Evolutionary conservation across 1,284 basidiomycete species (phyloP).

Genomic region (Malassezia arunalokei): DNA sequence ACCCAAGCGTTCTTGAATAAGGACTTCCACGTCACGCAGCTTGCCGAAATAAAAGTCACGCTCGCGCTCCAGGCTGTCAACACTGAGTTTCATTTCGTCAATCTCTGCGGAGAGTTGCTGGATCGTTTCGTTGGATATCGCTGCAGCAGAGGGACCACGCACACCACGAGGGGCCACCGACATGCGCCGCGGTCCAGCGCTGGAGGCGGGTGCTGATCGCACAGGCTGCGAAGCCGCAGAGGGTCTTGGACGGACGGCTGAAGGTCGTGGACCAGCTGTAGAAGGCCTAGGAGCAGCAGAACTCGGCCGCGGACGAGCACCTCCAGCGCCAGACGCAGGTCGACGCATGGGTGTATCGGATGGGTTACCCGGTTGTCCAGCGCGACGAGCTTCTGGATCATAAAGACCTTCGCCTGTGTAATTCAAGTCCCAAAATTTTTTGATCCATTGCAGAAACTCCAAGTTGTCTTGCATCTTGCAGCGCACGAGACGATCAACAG

Average conservation of each 20-base stretch:
- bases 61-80: conserved; percentile 76
- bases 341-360: neutral
- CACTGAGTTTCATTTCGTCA: conserved; percentile 65
- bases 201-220: neutral
- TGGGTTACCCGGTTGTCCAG: conserved; percentile 28
- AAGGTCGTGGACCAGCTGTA: conserved; percentile 1
- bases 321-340: conserved; percentile 1
- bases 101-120: conserved; percentile 63
- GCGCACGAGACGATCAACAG: conserved; percentile 79
- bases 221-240: neutral
- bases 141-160: conserved; percentile 1
- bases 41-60: conserved; percentile 97
- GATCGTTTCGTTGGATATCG: conserved; percentile 48
- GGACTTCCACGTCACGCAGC: conserved; percentile 70
- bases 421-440: conserved; percentile 88
- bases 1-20: conserved; percentile 53
- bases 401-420: conserved; percentile 70
- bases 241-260: conserved; percentile 2
- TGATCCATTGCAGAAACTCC: conserved; percentile 95
- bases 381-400: conserved; percentile 67
- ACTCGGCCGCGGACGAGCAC: conserved; percentile 7
- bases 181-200: conserved; percentile 1
- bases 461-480: conserved; percentile 99
- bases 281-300: neutral
- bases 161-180: conserved; percentile 4